Conservation (phyloP, 108 stramenopile genomes). For the Conticribra weissflogii region DNA sequence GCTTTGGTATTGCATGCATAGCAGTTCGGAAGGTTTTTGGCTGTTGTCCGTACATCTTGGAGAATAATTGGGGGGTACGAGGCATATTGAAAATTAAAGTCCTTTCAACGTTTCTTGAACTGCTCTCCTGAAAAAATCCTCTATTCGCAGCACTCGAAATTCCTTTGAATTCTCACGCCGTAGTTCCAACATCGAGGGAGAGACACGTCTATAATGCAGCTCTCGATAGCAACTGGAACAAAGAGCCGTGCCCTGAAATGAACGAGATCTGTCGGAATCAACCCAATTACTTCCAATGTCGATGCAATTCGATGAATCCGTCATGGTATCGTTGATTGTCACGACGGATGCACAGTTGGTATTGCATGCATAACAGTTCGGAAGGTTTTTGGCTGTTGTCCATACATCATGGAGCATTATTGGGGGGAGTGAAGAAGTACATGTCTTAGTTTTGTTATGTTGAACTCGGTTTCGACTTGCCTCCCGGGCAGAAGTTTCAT, state of each 20-base stretch:
- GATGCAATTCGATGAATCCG: constrained; percentile 12
- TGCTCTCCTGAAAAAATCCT: not conserved
- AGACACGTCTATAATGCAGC: constrained; percentile 18
- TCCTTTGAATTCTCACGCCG: not conserved
- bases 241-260: constrained; percentile 17
- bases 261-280: not conserved
- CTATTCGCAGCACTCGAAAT: not conserved
- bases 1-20: constrained; percentile 34
- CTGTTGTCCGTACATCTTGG: constrained; percentile 34
- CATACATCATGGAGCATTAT: constrained; percentile 36
- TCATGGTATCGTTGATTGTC: constrained; percentile 25
- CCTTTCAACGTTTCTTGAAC: not conserved
- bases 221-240: constrained; percentile 25
- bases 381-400: constrained; percentile 15
- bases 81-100: too few species aligned
- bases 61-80: constrained; percentile 18
- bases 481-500: not conserved
- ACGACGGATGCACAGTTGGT: constrained; percentile 30
- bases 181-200: not conserved
- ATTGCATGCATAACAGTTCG: constrained; percentile 34
- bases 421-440: not conserved
- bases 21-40: constrained; percentile 13
- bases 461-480: too few species aligned
- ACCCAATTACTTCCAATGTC: not conserved
- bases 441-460: not conserved